Evolutionary conservation across 192 early-diverging fungal species (phyloP), one percentile per base, ranked within the genome.

Genomic region (Coemansia aciculifera): DNA sequence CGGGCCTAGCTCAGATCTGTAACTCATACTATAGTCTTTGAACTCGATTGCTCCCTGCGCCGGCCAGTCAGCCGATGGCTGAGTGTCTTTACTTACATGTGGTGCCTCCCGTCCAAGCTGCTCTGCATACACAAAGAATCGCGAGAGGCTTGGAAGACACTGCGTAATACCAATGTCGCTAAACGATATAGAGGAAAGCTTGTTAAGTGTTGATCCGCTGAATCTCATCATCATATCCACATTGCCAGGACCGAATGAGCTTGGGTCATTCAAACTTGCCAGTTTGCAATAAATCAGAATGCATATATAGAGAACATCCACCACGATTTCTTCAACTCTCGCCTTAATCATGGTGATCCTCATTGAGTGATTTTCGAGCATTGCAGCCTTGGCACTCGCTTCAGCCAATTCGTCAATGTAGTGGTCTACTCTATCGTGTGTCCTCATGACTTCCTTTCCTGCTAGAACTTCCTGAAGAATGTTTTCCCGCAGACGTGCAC

Each of bases 21-120:
- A 76, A 5, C 61, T 67, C 57, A 84, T 79, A 17, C 85, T 83
- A 31, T 74, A 85, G 21, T 71, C 67, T 12, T 43, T 63, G 61
- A 87, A 78, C 23, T 48, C 65, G 38, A 87, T 78, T 10, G 36
- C 40, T 12, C 87, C 84, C 6, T 73, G 31, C 17, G 3, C 69
- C 21, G 75, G 88, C 90, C 76, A 92, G 36, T 29, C 34, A 36
- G 68, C 10, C 5, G 57, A 40, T 42, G 82, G 81, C 38, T 81
- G 75, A 3, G 65, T 60, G 9, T 77, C 69, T 23, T 79, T 69
- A 64, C 87, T 86, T 19, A 88, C 68, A 37, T 80, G 84, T 17
- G 89, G 72, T 0, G 86, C 74, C 66, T 97, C 95, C 62, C 93
- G 87, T 2, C 23, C 60, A 52, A 75, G 44, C 8, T 57, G 27